Evolutionary conservation across 768 basidiomycete genomes (phyloP), one percentile per base, ranked within the genome.

Genomic region (Mycena capillaripes): DNA sequence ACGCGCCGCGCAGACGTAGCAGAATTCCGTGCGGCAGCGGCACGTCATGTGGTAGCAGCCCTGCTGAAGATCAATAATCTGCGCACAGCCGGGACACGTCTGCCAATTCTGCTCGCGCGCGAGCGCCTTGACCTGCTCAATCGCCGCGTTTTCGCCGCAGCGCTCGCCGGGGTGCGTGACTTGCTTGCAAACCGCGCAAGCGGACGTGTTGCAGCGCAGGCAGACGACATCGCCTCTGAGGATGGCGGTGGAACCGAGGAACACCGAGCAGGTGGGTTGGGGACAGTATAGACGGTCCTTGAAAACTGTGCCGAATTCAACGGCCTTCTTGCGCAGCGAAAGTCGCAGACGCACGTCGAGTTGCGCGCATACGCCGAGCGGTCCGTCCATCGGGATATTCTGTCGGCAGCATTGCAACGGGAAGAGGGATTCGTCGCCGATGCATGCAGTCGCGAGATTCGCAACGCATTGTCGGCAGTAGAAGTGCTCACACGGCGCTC

Each of bases 11-110:
- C 93, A 94, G 11, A 90, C 58, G 76, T 93, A 92, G 75, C 92
- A 93, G 78, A 93, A 92, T 73, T 93, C 77, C 0, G 84, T 81
- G 8, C 83, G 79, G 76, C 91, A 91, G 25, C 85, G 83, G 71
- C 91, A 93, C 17, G 86, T 90, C 81, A 93, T 92, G 58, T 93
- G 92, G 77, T 87, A 90, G 70, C 92, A 92, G 0, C 92, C 91
- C 7, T 83, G 75, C 21, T 81, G 76, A 19, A 91, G 84, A 72
- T 93, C 92, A 44, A 92, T 84, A 57, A 92, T 83, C 19, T 84
- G 81, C 7, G 83, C 75, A 75, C 92, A 93, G 6, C 84, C 84
- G 0, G 91, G 91, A 76, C 92, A 93, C 0, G 89, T 91, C 74
- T 92, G 89, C 91, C 90, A 92, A 14, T 82, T 81, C 56, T 86